Conservation (phyloP, 2,329 filamentous ascomycete species). For the Uncinocarpus reesii region DNA sequence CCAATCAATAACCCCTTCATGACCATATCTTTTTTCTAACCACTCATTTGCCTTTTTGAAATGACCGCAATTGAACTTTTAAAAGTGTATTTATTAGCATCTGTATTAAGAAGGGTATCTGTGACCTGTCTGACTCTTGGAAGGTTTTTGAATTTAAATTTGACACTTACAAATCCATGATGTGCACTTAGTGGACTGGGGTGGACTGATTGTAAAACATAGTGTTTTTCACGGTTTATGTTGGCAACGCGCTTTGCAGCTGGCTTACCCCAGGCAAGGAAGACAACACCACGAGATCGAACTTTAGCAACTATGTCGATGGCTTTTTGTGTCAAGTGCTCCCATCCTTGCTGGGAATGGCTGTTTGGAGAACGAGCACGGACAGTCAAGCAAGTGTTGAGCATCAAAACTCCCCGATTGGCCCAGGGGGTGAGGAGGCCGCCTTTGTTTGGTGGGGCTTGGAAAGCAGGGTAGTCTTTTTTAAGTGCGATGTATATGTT, state of each 20-base stretch:
- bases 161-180: constrained; percentile 57
- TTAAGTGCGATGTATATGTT: constrained; percentile 89
- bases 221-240: constrained; percentile 62
- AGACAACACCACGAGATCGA: constrained; percentile 73
- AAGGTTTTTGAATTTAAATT: not conserved
- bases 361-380: constrained; percentile 78
- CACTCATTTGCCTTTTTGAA: constrained; percentile 50
- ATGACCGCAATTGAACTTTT: constrained; percentile 37
- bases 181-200: constrained; percentile 83
- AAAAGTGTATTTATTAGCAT: too few relatives aligned
- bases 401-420: constrained; percentile 77
- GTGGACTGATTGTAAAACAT: constrained; percentile 78
- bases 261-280: constrained; percentile 84
- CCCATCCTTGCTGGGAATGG: constrained; percentile 82
- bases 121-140: too few relatives aligned
- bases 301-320: constrained; percentile 77
- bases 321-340: constrained; percentile 79
- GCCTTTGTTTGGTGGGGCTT: constrained; percentile 61
- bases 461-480: constrained; percentile 77
- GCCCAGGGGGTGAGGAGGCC: constrained; percentile 90
- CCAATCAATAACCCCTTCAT: constrained; percentile 79
- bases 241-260: constrained; percentile 69
- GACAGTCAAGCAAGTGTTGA: constrained; percentile 93
- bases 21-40: constrained; percentile 67
- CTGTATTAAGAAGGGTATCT: too few relatives aligned